Base-by-base conservation (phyloP, 1,284 basidiomycete genomes). In the Entoloma clypeatum region DNA sequence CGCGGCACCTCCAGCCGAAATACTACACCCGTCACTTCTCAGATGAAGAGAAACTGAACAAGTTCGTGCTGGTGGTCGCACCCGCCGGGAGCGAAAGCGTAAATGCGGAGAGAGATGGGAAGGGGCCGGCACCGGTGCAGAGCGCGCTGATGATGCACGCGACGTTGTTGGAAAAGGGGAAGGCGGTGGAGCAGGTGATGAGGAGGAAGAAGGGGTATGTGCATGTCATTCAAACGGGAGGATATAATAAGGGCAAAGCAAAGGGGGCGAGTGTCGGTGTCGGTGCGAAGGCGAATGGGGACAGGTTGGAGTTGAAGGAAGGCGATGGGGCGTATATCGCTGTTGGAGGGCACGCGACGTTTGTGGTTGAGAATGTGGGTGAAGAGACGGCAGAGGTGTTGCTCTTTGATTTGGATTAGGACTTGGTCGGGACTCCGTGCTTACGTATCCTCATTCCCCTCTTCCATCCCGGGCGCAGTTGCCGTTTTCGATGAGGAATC, bases 11-110 rank as follows among this genome's bases (percentile, higher is more conserved):
- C 11, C 61, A 62, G 19, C 90, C 92, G 0, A 74, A 77, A 41
- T 95, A 95, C 63, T 94, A 77, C 64, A 92, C 87, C 9, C 80
- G 88, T 13, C 75, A 87, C 60, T 92, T 92, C 58, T 66, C 78
- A 11, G 89, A 93, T 56, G 81, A 69, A n/a, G 78, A 88, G 56
- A 95, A 94, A 70, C 70, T 63, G 48, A 77, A 91, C 58, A 75
- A 71, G 30, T 79, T 84, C 63, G 76, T 66, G 1, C 68, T 69
- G 23, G 65, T 92, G 23, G 88, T 93, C 19, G 90, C 86, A 0
- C 87, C 89, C 0, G 65, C 76, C 11, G 64, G 61, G 8, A 60
- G 72, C 0, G 56, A 71, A 3, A 80, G 72, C 1, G 83, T 89
- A 1, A 54, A 59, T 13, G 63, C 71, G 29, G 64, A 71, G 33